A percentile compares a stretch with the other conserved stretches of the same genome.
Conservation (phyloP, 2,329 filamentous ascomycete species). For the Trichothecium roseum region DNA sequence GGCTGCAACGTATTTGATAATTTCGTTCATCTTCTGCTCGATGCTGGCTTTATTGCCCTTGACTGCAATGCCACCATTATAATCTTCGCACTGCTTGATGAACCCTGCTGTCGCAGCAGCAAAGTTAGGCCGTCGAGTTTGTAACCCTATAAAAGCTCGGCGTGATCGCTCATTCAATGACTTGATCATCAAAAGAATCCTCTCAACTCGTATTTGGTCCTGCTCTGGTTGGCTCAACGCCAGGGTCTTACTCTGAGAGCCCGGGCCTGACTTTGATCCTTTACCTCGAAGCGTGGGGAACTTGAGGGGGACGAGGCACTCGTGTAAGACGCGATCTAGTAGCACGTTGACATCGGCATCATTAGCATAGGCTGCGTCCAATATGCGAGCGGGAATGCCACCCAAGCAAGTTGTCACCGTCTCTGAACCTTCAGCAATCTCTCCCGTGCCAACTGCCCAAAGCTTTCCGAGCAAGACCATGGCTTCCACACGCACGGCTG, state of each 20-base stretch:
- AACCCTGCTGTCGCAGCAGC: constrained; percentile 67
- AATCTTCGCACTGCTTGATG: constrained; percentile 74
- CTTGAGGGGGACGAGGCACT: constrained; percentile 78
- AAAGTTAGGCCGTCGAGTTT: constrained; percentile 65
- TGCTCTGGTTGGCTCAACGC: constrained; percentile 46
- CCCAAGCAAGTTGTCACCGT: constrained; percentile 63
- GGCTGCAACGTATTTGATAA: constrained; percentile 62
- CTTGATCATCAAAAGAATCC: constrained; percentile 72
- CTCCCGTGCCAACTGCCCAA: constrained; percentile 87
- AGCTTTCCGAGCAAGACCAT: constrained; percentile 77
- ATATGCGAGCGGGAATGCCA: constrained; percentile 73
- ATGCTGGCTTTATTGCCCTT: constrained; percentile 41
- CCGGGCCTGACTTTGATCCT: constrained; percentile 41
- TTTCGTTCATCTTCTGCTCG: constrained; percentile 60
- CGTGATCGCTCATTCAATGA: constrained; percentile 70
- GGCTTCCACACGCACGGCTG: constrained; percentile 71
- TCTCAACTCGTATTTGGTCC: constrained; percentile 71
- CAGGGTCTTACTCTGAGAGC: constrained; percentile 26
- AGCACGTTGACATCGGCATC: constrained; percentile 77
- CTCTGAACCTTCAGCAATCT: constrained; percentile 76
- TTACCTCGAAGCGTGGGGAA: constrained; percentile 62
- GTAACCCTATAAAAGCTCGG: constrained; percentile 80
- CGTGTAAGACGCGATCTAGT: constrained; percentile 75
- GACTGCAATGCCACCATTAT: constrained; percentile 73
- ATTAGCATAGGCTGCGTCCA: constrained; percentile 84